Conservation (phyloP, 73 alveolate species). For the Tetrahymena elliotti region DNA sequence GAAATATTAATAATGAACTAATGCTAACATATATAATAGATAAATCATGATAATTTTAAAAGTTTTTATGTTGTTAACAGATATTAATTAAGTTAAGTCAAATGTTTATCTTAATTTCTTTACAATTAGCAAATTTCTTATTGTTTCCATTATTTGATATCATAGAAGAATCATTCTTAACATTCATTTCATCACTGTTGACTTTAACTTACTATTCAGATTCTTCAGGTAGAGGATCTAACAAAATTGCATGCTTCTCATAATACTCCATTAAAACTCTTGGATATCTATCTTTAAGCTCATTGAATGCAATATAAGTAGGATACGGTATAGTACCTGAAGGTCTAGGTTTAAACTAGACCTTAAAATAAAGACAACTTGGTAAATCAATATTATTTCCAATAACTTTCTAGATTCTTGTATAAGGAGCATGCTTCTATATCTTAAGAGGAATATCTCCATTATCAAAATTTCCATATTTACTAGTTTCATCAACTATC, state of each 20-base stretch:
- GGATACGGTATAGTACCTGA: background rate
- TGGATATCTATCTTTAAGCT: background rate
- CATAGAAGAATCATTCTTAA: background rate
- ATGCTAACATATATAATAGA: too few species aligned
- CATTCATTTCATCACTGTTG: background rate
- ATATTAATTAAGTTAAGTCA: background rate
- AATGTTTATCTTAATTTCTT: background rate
- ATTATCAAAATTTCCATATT: background rate
- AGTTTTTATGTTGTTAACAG: too few species aligned
- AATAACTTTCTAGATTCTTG: background rate
- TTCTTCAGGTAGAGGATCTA: background rate
- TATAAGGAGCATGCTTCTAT: background rate
- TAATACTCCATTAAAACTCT: background rate
- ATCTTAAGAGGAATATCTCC: background rate
- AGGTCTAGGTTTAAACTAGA: background rate
- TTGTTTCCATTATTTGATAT: background rate
- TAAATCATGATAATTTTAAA: too few species aligned
- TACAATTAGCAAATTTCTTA: background rate
- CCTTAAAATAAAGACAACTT: background rate
- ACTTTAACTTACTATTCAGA: background rate
- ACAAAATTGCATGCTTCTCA: background rate
- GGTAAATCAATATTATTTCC: background rate
- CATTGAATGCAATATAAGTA: background rate
- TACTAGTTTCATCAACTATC: background rate
- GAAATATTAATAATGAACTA: too few species aligned